phyloP scores from a whole-genome alignment of 306 rosid genomes.

The Luffa acutangula region DNA sequence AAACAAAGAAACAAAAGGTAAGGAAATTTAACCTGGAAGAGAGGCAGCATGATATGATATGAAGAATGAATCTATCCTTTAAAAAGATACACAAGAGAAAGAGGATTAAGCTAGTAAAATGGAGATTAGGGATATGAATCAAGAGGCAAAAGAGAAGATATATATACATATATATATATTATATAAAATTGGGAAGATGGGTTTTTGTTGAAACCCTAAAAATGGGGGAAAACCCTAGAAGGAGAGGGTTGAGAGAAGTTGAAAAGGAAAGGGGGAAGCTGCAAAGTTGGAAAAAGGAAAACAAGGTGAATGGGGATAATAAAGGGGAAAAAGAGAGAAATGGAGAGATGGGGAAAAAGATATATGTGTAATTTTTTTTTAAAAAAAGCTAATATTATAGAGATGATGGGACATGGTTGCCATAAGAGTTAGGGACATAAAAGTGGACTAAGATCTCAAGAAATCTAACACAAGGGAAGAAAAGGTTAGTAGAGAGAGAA shows the following conservation, averaged over 20 bases:
- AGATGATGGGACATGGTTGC: slow-evolving; percentile 30
- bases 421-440: slow-evolving; percentile 30
- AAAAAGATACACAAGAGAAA: neutral
- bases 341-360: neutral
- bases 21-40: neutral
- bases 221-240: neutral
- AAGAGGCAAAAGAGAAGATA: neutral
- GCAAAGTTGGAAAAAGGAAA: neutral
- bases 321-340: neutral
- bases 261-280: neutral
- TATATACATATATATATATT: no score
- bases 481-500: neutral
- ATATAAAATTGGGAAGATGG: neutral
- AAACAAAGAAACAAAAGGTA: neutral
- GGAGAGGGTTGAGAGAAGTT: neutral
- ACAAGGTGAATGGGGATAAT: neutral
- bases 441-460: slow-evolving; percentile 1
- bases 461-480: neutral
- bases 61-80: neutral
- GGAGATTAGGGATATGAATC: neutral
- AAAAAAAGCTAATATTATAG: neutral
- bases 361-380: neutral
- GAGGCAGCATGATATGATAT: neutral
- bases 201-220: neutral
- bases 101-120: neutral